Percentiles rank a stretch among this genome's conserved stretches.
Evolutionary conservation across 2,329 filamentous ascomycete species (phyloP).

Genomic region (Talaromyces amestolkiae): DNA sequence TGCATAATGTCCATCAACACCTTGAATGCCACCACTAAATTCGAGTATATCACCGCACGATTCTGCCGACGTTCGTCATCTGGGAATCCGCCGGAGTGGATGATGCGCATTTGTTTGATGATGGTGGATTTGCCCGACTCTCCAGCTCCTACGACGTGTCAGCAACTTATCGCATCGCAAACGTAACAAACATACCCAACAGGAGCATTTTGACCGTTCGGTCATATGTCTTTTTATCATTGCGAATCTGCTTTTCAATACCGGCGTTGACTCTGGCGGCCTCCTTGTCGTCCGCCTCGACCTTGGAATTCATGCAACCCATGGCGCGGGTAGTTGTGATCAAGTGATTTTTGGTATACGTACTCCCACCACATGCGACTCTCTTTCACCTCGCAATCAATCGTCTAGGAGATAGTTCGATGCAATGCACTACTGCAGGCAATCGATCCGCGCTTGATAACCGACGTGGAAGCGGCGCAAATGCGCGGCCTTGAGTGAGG

Average conservation of each 20-base stretch:
- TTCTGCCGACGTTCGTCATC: constrained; percentile 88
- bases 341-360: neutral
- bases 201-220: constrained; percentile 92
- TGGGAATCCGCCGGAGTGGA: constrained; percentile 89
- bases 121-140: constrained; percentile 96
- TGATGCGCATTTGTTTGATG: constrained; percentile 98
- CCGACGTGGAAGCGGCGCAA: neutral
- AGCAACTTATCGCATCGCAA: neutral
- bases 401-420: too few species aligned
- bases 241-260: constrained; percentile 80
- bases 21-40: constrained; percentile 88
- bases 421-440: neutral
- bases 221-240: constrained; percentile 81
- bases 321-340: constrained; percentile 29
- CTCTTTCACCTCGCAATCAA: neutral
- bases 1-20: constrained; percentile 89
- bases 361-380: neutral
- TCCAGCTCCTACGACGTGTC: constrained; percentile 67
- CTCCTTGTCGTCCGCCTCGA: constrained; percentile 41
- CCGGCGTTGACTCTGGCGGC: constrained; percentile 53
- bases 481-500: neutral
- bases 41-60: constrained; percentile 93
- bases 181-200: constrained; percentile 63
- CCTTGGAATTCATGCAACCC: constrained; percentile 47
- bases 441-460: neutral